Conservation (phyloP, 306 rosid species). For the Trichosanthes cucumerina region DNA sequence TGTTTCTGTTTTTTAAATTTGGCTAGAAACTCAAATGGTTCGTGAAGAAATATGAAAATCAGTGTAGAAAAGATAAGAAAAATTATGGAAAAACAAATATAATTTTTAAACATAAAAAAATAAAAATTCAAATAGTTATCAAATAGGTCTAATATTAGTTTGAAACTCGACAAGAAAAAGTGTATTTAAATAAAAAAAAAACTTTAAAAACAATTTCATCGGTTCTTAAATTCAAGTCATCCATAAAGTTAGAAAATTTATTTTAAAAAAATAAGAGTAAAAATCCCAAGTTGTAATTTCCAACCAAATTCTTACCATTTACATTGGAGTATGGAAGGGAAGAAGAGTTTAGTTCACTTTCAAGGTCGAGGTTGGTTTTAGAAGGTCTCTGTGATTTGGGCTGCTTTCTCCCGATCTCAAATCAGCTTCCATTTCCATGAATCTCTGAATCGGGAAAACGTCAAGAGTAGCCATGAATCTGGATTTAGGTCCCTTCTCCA, state of each 20-base stretch:
- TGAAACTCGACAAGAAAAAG: no score
- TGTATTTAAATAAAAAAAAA: no score
- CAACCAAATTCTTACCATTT: background rate
- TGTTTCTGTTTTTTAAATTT: no score
- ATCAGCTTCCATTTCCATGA: background rate
- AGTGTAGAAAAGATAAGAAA: no score
- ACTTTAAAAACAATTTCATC: no score
- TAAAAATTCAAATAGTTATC: no score
- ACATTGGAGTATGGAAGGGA: background rate
- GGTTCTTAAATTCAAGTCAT: background rate
- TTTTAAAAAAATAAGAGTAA: background rate
- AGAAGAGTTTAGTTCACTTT: background rate
- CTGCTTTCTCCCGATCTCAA: background rate
- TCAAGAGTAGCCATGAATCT: conserved; percentile 43
- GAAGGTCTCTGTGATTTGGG: background rate
- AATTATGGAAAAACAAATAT: no score
- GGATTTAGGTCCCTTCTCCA: conserved; percentile 86
- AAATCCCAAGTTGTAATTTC: background rate
- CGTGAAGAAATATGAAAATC: no score
- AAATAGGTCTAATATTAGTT: no score
- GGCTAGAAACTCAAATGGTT: no score
- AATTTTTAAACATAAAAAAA: no score
- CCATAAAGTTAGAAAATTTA: no score
- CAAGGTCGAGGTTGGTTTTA: background rate
- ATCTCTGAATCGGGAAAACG: background rate